Conservation (phyloP, 805 yeast genomes). For the Sungouiozyma ichnusensis region DNA sequence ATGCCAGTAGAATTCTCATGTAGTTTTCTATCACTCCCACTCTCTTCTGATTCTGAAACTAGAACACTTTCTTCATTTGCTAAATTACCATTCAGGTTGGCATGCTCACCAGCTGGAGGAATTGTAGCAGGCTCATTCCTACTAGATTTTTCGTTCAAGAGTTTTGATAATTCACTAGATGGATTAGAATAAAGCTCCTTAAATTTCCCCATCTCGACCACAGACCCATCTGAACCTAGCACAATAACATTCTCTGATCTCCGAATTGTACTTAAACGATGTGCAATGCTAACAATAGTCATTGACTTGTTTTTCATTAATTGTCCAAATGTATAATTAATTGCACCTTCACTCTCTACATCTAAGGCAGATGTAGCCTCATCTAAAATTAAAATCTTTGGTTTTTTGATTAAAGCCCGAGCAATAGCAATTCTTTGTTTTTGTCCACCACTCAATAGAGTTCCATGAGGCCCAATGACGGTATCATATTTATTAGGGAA, state of each 20-base stretch:
- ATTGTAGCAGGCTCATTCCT: constrained; percentile 7
- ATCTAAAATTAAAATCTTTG: constrained; percentile 65
- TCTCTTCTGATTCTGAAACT: background rate
- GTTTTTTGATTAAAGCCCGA: constrained; percentile 66
- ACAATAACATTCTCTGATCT: constrained; percentile 81
- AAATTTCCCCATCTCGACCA: constrained; percentile 65
- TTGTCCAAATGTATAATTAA: constrained; percentile 63
- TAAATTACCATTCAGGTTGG: background rate
- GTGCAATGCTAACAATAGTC: constrained; percentile 88
- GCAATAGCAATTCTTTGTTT: constrained; percentile 81
- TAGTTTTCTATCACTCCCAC: background rate
- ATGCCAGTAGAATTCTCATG: background rate
- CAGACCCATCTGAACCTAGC: constrained; percentile 68
- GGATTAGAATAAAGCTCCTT: constrained; percentile 42
- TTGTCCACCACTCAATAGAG: constrained; percentile 83
- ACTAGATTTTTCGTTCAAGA: constrained; percentile 30
- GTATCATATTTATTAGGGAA: constrained; percentile 63
- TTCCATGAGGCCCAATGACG: constrained; percentile 53
- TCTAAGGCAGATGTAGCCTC: constrained; percentile 91
- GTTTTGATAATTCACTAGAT: constrained; percentile 30
- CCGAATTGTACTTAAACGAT: constrained; percentile 80
- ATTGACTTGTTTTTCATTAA: constrained; percentile 48
- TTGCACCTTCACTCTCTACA: constrained; percentile 59
- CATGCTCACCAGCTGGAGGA: constrained; percentile 1
- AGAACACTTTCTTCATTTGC: background rate